These are phyloP conservation scores for Triticum timopheevii DNA, from an alignment of 176 grass and related monocot species.

Conservation along the genomic window DNA sequence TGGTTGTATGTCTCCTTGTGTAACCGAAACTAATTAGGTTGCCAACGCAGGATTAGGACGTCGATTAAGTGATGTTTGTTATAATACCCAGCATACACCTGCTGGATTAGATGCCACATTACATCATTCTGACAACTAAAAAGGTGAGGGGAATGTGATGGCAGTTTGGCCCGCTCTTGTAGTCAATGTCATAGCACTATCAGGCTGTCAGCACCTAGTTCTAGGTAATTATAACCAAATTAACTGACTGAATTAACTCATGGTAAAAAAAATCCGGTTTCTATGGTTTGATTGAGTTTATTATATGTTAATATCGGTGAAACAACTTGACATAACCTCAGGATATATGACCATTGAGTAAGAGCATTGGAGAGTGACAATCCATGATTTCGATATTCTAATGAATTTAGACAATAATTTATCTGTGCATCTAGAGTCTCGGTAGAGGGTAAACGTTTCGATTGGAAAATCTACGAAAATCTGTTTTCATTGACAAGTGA, in stretches of 20 bases:
- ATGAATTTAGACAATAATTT: neutral
- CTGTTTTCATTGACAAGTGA: too few species aligned
- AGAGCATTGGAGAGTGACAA: neutral
- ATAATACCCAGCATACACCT: neutral
- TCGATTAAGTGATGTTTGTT: neutral
- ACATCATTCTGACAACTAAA: neutral
- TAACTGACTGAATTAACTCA: neutral
- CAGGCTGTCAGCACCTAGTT: neutral
- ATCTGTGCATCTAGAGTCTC: neutral
- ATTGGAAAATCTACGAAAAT: too few species aligned
- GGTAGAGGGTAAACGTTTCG: too few species aligned
- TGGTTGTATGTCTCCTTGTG: neutral
- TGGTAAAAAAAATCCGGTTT: neutral
- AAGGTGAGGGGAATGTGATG: slow-evolving; percentile 3
- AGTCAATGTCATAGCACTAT: slow-evolving; percentile 12
- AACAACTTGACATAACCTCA: slow-evolving; percentile 4
- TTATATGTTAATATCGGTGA: neutral
- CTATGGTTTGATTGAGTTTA: neutral
- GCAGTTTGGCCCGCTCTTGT: slow-evolving; percentile 20
- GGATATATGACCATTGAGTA: neutral
- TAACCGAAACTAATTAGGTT: neutral
- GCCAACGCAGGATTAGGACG: neutral
- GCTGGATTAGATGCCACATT: slow-evolving; percentile 6
- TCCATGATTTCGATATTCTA: neutral
- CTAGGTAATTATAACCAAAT: neutral